Conservation (phyloP, 192 early-diverging fungal species). For the Pilobolus umbonatus region DNA sequence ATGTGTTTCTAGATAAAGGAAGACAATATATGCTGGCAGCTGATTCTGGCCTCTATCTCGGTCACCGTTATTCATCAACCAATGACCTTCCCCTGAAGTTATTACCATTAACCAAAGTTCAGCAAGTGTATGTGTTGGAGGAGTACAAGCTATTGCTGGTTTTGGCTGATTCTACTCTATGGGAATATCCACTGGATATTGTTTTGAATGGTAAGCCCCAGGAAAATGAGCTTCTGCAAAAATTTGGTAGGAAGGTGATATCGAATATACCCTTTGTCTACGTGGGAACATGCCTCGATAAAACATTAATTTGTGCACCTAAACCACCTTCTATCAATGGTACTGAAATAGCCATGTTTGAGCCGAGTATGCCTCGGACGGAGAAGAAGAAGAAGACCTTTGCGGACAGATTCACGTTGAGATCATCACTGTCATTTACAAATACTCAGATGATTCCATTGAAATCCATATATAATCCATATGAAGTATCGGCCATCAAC, state of each 20-base stretch:
- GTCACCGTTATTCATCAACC: slow-evolving; percentile 71
- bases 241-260: slow-evolving; percentile 45
- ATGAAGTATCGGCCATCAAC: slow-evolving; percentile 81
- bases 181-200: slow-evolving; percentile 49
- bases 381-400: slow-evolving; percentile 41
- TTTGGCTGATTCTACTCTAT: slow-evolving; percentile 69
- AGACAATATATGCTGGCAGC: slow-evolving; percentile 73
- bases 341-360: slow-evolving; percentile 70
- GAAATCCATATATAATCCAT: slow-evolving; percentile 89
- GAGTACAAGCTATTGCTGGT: slow-evolving; percentile 75
- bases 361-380: slow-evolving; percentile 53
- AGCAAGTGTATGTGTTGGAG: slow-evolving; percentile 82
- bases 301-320: slow-evolving; percentile 57
- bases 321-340: slow-evolving; percentile 60
- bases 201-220: slow-evolving; percentile 37
- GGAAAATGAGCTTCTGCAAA: slow-evolving; percentile 8
- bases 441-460: slow-evolving; percentile 25
- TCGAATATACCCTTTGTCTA: slow-evolving; percentile 70
- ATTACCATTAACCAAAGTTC: slow-evolving; percentile 67
- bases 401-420: slow-evolving; percentile 31
- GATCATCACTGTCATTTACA: slow-evolving; percentile 25
- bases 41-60: slow-evolving; percentile 63
- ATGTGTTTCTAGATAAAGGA: slow-evolving; percentile 36
- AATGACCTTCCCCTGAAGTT: slow-evolving; percentile 60
- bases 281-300: slow-evolving; percentile 53